These are phyloP conservation scores for Apiotrichum brassicae DNA, from an alignment of 1,284 basidiomycete species.

Conservation along the genomic window DNA sequence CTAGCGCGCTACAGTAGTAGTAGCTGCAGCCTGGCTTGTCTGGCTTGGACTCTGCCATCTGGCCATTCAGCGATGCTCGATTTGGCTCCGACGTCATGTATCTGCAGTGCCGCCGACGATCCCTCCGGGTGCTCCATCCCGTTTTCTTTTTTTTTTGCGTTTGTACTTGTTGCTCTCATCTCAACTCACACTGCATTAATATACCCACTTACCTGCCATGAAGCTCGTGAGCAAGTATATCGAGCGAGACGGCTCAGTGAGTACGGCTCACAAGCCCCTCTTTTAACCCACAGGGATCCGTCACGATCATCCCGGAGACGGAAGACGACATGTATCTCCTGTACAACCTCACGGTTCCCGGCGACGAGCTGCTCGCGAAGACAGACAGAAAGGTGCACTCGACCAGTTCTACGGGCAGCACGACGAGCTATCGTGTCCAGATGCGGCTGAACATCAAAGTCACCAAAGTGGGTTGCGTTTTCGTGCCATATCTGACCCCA, in stretches of 20 bases:
- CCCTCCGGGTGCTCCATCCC: no score
- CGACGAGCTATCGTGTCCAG: constrained; percentile 80
- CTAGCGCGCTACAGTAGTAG: no score
- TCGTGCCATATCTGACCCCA: constrained; percentile 5
- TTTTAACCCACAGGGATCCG: constrained; percentile 60
- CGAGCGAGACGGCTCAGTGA: constrained; percentile 69
- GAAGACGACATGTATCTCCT: constrained; percentile 99
- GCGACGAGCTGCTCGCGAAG: constrained; percentile 81
- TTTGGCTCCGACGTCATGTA: neutral
- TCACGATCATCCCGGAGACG: constrained; percentile 84
- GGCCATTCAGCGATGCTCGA: no score
- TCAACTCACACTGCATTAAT: neutral
- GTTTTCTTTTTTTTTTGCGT: neutral
- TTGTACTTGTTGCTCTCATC: neutral
- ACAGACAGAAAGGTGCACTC: constrained; percentile 70
- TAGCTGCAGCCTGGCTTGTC: no score
- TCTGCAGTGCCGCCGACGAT: neutral
- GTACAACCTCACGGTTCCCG: constrained; percentile 92
- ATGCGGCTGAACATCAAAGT: constrained; percentile 81
- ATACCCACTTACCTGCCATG: constrained; percentile 51
- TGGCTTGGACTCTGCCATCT: no score
- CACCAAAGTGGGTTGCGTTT: constrained; percentile 47
- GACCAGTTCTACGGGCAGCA: constrained; percentile 85
- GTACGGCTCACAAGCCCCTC: constrained; percentile 28
- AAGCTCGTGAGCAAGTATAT: constrained; percentile 57